These are phyloP conservation scores for Pseudogymnoascus sp. DNA, from an alignment of 2,329 filamentous ascomycete genomes.

Conservation along the genomic window DNA sequence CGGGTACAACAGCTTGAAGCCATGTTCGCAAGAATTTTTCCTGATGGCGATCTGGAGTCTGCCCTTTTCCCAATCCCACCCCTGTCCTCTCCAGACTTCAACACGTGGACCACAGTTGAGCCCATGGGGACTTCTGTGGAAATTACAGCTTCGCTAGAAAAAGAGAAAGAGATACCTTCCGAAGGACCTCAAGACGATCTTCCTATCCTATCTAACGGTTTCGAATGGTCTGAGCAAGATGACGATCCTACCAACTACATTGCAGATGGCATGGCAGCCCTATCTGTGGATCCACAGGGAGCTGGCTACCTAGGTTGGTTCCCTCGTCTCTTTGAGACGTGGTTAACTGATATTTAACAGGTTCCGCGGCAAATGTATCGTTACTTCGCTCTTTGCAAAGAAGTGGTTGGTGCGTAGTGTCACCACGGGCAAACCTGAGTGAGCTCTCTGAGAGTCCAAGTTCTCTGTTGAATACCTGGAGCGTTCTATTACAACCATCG, in stretches of 20 bases:
- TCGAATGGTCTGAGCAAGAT: background rate
- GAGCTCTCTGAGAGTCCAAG: background rate
- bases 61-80: background rate
- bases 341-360: background rate
- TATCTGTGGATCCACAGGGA: conserved; percentile 12
- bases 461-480: background rate
- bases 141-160: background rate
- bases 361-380: background rate
- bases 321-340: background rate
- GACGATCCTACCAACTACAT: background rate
- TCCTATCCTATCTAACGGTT: background rate
- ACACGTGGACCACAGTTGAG: background rate
- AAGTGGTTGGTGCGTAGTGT: background rate
- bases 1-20: background rate
- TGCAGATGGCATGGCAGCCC: conserved; percentile 16
- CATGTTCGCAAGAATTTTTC: background rate
- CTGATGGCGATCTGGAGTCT: background rate
- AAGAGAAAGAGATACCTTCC: background rate
- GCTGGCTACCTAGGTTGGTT: conserved; percentile 13
- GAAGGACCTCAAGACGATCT: background rate
- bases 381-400: background rate
- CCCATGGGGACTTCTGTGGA: background rate
- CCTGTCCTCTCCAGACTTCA: background rate
- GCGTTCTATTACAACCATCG: background rate
- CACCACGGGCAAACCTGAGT: background rate